Evolutionary conservation across 768 basidiomycete genomes (phyloP).

Genomic region (Inosperma sp.): DNA sequence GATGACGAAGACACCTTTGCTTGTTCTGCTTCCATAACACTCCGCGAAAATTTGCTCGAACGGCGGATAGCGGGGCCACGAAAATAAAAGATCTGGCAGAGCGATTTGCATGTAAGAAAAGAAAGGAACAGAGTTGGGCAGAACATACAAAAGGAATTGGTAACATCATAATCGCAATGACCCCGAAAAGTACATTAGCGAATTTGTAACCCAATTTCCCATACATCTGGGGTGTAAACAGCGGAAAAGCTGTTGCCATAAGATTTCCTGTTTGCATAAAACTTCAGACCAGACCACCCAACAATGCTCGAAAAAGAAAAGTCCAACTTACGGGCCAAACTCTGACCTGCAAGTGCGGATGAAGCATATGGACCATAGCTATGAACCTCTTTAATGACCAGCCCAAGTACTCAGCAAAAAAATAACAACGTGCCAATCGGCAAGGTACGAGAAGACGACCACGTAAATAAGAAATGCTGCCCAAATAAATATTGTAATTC

Average conservation of each 20-base stretch:
- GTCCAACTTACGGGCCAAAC: constrained; percentile 44
- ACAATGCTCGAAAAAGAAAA: background rate
- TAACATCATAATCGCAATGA: constrained; percentile 49
- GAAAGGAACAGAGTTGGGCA: background rate
- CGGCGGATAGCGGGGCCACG: constrained; percentile 39
- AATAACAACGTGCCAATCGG: constrained; percentile 48
- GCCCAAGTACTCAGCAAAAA: background rate
- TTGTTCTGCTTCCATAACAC: constrained; percentile 28
- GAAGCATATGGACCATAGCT: constrained; percentile 62
- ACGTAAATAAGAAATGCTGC: constrained; percentile 52
- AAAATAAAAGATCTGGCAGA: constrained; percentile 37
- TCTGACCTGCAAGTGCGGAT: constrained; percentile 65
- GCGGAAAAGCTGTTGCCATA: constrained; percentile 49
- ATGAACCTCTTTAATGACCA: background rate
- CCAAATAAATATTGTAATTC: constrained; percentile 47
- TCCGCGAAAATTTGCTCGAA: constrained; percentile 39
- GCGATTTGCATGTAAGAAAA: constrained; percentile 6
- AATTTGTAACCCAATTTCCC: constrained; percentile 50
- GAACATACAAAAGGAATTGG: constrained; percentile 54
- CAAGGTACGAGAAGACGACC: constrained; percentile 56
- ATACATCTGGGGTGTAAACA: constrained; percentile 62
- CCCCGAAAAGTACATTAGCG: constrained; percentile 55
- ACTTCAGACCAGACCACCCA: background rate
- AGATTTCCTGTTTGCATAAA: constrained; percentile 39
- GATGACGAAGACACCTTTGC: background rate